phyloP scores from a whole-genome alignment of 163 green algal genomes.

The Scenedesmus sp. region DNA sequence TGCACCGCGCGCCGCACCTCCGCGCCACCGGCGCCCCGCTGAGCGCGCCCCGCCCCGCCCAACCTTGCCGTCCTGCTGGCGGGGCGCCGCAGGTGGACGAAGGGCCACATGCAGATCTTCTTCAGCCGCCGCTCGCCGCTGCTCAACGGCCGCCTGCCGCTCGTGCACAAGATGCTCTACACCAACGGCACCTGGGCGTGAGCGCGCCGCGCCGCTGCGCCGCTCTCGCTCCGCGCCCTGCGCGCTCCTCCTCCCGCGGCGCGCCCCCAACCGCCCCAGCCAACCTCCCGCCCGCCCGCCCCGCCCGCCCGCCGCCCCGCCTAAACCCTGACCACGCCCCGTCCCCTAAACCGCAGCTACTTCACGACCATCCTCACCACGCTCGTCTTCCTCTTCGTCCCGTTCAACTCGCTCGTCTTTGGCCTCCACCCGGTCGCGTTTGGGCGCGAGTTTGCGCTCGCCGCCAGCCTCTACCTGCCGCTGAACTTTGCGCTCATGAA shows the following conservation, averaged over 20 bases:
- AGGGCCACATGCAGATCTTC: slow-evolving; percentile 57
- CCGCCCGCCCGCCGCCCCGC: neutral
- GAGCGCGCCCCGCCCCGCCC: too few relatives aligned
- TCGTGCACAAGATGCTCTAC: slow-evolving; percentile 48
- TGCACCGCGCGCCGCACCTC: too few relatives aligned
- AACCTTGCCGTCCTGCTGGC: neutral
- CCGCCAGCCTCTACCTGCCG: slow-evolving; percentile 39
- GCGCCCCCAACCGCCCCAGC: neutral
- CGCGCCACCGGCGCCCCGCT: neutral
- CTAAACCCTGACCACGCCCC: too few relatives aligned
- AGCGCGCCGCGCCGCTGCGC: neutral
- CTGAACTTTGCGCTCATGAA: slow-evolving; percentile 41
- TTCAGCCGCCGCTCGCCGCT: slow-evolving; percentile 44
- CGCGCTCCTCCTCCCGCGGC: too few relatives aligned
- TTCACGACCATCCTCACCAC: slow-evolving; percentile 47
- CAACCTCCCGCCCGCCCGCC: neutral
- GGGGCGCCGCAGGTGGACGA: slow-evolving; percentile 43
- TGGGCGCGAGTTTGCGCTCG: slow-evolving; percentile 42
- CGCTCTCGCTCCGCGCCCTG: too few relatives aligned
- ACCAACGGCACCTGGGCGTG: slow-evolving; percentile 49
- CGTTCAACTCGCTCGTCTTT: slow-evolving; percentile 58
- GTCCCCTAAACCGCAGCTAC: slow-evolving; percentile 18
- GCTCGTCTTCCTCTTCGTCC: slow-evolving; percentile 47
- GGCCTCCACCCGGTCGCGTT: slow-evolving; percentile 55
- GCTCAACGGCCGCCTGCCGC: slow-evolving; percentile 30